These are phyloP conservation scores for Nicotiana benthamiana DNA, from an alignment of 257 asterid genomes.

Conservation along the genomic window DNA sequence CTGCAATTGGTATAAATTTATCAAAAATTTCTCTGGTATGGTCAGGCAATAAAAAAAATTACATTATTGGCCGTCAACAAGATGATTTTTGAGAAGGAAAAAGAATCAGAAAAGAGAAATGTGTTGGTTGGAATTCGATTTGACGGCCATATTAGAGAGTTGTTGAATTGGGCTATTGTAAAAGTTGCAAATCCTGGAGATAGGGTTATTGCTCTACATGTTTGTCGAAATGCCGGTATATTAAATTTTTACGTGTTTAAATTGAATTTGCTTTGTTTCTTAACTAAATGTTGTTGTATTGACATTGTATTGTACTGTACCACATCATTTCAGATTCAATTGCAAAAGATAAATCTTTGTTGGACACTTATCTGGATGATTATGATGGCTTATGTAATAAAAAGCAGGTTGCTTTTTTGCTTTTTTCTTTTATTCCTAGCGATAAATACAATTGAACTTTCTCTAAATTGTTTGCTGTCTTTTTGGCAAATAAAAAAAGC, in stretches of 20 bases:
- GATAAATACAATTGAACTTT: neutral
- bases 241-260: neutral
- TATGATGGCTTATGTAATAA: conserved; percentile 54
- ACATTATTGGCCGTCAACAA: conserved; percentile 2
- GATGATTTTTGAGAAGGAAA: conserved; percentile 44
- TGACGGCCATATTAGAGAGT: conserved; percentile 55
- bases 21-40: no score
- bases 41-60: no score
- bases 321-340: conserved; percentile 35
- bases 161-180: conserved; percentile 82
- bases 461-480: neutral
- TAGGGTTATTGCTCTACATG: conserved; percentile 67
- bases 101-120: conserved; percentile 31
- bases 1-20: conserved; percentile 4
- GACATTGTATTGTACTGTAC: neutral
- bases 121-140: conserved; percentile 75
- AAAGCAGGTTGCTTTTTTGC: conserved; percentile 52
- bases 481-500: conserved; percentile 1
- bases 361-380: conserved; percentile 69
- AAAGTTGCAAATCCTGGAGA: conserved; percentile 85
- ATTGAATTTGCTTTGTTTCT: neutral
- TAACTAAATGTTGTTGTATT: neutral
- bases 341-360: conserved; percentile 34
- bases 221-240: conserved; percentile 67
- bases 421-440: neutral